These are phyloP conservation scores for Trametes coccinea DNA, from an alignment of 768 basidiomycete species.

Conservation along the genomic window DNA sequence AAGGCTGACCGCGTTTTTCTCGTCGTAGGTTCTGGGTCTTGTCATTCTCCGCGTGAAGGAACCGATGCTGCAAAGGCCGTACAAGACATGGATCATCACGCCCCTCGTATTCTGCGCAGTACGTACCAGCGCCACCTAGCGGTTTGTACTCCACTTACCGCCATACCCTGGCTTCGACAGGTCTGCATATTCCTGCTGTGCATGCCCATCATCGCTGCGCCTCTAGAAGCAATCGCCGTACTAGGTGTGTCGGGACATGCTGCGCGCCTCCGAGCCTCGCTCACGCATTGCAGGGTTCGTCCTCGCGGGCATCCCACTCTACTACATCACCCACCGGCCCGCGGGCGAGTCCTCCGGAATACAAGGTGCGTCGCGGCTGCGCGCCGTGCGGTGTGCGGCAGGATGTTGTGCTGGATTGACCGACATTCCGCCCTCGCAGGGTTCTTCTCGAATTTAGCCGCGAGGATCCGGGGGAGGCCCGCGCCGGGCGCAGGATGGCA, in stretches of 20 bases:
- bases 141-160: not conserved
- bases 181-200: conserved; percentile 87
- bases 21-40: conserved; percentile 74
- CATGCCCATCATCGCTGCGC: conserved; percentile 95
- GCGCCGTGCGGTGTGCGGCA: not conserved
- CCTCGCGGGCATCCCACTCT: conserved; percentile 76
- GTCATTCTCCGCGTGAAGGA: conserved; percentile 89
- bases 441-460: conserved; percentile 42
- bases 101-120: conserved; percentile 89
- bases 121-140: conserved; percentile 30
- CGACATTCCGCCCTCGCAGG: conserved; percentile 34
- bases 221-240: conserved; percentile 83
- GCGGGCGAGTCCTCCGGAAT: conserved; percentile 35
- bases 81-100: conserved; percentile 89
- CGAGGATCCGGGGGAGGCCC: conserved; percentile 52
- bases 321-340: conserved; percentile 69
- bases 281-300: conserved; percentile 60
- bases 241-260: conserved; percentile 54
- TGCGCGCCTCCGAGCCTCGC: not conserved
- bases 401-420: not conserved
- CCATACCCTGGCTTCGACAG: conserved; percentile 37
- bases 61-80: conserved; percentile 87
- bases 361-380: not conserved
- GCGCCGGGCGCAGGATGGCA: conserved; percentile 68
- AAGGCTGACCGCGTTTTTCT: not conserved